phyloP scores from a whole-genome alignment of 1,284 basidiomycete genomes.

The Ustilago cynodontis region DNA sequence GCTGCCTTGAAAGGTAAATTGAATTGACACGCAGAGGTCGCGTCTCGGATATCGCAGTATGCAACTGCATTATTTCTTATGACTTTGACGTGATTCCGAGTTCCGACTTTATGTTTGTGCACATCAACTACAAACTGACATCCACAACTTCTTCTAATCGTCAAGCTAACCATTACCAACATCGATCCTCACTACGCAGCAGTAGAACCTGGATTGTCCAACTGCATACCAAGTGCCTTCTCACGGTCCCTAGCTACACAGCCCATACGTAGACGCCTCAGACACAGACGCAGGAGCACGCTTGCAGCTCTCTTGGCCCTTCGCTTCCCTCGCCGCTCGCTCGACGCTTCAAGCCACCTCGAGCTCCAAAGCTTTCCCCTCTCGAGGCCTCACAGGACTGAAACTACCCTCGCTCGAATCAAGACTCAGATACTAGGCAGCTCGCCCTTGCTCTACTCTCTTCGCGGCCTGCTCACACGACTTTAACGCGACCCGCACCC shows the following conservation, averaged over 20 bases:
- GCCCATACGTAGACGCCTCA: background rate
- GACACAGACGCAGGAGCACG: conserved; percentile 2
- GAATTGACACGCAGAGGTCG: background rate
- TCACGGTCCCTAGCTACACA: background rate
- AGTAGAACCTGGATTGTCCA: background rate
- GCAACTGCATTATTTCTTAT: conserved; percentile 5
- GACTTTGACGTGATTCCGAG: conserved; percentile 18
- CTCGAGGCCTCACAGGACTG: background rate
- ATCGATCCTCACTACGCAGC: conserved; percentile 8
- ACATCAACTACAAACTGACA: conserved; percentile 14
- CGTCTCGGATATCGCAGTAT: conserved; percentile 10
- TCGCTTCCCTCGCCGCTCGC: background rate
- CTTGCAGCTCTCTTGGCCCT: background rate
- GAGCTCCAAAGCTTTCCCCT: background rate
- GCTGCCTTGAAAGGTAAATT: conserved; percentile 3
- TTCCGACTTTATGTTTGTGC: conserved; percentile 20
- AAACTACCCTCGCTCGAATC: background rate
- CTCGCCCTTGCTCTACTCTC: background rate
- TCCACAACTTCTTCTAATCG: conserved; percentile 2
- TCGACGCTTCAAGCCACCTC: conserved; percentile 1
- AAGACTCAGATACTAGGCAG: background rate
- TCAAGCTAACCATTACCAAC: background rate
- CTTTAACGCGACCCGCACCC: conserved; percentile 1
- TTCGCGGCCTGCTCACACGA: background rate
- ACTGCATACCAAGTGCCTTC: conserved; percentile 5